These are phyloP conservation scores for Microsporum audouinii DNA, from an alignment of 2,329 filamentous ascomycete species.

Conservation along the genomic window DNA sequence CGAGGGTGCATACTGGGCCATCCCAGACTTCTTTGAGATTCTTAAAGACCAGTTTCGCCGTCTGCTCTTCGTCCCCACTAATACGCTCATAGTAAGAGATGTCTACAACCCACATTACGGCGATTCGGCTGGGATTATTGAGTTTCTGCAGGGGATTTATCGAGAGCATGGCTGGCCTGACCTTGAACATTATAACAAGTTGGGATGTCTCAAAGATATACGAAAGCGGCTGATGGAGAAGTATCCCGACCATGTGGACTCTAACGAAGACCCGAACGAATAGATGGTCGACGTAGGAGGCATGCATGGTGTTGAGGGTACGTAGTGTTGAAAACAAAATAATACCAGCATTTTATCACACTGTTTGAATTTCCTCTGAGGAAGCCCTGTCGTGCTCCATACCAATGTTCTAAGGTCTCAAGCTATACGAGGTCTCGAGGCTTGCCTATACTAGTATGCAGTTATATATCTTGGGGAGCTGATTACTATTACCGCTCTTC, in stretches of 20 bases:
- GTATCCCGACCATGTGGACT: constrained; percentile 18
- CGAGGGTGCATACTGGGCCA: constrained; percentile 17
- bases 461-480: neutral
- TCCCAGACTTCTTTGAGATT: constrained; percentile 19
- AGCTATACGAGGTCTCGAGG: neutral
- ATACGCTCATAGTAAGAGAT: constrained; percentile 10
- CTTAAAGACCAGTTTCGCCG: constrained; percentile 19
- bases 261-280: neutral
- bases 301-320: neutral
- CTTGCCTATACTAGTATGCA: neutral
- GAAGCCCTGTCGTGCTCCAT: neutral
- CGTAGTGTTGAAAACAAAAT: neutral
- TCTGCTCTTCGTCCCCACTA: constrained; percentile 17
- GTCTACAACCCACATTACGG: constrained; percentile 11
- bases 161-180: constrained; percentile 26
- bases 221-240: constrained; percentile 14
- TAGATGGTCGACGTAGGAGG: neutral
- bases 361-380: neutral
- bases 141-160: constrained; percentile 20
- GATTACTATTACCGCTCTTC: neutral
- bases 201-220: constrained; percentile 19
- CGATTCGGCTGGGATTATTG: neutral
- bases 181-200: constrained; percentile 20
- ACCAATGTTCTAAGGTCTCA: neutral
- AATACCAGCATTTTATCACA: neutral